Base-by-base conservation (phyloP, 768 basidiomycete species). In the Tremella mesenterica region DNA sequence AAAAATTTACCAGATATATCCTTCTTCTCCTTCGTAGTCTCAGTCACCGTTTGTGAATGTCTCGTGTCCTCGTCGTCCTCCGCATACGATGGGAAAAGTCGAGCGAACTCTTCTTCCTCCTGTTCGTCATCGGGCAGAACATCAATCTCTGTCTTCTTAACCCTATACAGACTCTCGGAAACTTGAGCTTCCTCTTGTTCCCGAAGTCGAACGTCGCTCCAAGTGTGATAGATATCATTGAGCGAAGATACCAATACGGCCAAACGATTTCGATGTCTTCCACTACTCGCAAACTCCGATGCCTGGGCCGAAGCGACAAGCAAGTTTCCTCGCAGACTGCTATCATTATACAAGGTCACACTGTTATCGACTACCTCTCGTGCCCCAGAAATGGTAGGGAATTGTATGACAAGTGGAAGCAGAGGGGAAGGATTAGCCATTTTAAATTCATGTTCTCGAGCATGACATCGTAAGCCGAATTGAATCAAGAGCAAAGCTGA, bases 21-120 rank as follows among this genome's bases (percentile, higher is more conserved):
- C 18, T 27, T 48, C 29, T 12, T 41, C 14, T 4, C 8, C 4
- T 5, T 5, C 38, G 38, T 41, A 31, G 26, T 30, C 47, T 18
- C 29, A 48, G 8, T 16, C 26, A 16, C 25, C 20, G 13, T 43
- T 48, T 43, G 9, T 76, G 60, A 16, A 58, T 59, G 59, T 88
- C 85, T 61, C 13, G 61, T 45, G 27, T 46, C 48, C 36, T 61
- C 69, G 29, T 65, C 55, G 1, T 61, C 56, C 13, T 63, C 57
- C 10, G 82, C 81, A 44, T 65, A 73, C 44, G 58, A 46, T 12
- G 95, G 95, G 73, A 99, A 99, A 26, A 97, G 70, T 4, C 80
- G 75, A 41, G 83, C 74, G 64, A 97, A 88, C 60, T 97, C 95
- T 57, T 78, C 77, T 70, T 86, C 86, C 67, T 95, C 89, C 31